These are phyloP conservation scores for Gonapodya prolifera DNA, from an alignment of 192 early-diverging fungal genomes.

Conservation along the genomic window DNA sequence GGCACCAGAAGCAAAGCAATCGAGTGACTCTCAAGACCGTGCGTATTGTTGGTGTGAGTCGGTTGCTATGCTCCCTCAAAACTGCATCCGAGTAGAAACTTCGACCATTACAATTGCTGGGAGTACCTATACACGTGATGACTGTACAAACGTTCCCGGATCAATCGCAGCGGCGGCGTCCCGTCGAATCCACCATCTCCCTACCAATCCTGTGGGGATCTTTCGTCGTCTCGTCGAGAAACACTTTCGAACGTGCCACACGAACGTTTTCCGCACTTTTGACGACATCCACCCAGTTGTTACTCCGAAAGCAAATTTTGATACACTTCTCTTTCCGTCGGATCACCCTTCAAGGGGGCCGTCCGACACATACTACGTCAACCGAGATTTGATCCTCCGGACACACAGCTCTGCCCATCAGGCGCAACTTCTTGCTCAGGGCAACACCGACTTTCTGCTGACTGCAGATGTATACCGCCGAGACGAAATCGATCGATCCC, in stretches of 20 bases:
- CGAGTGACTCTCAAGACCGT: too few relatives aligned
- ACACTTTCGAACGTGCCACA: conserved; percentile 48
- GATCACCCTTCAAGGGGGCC: conserved; percentile 72
- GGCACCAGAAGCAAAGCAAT: too few relatives aligned
- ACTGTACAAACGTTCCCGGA: background rate
- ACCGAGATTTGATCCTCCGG: conserved; percentile 60
- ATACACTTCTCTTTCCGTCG: conserved; percentile 64
- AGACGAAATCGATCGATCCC: conserved; percentile 89
- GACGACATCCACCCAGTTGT: conserved; percentile 62
- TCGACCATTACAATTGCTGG: background rate
- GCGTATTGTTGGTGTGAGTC: too few relatives aligned
- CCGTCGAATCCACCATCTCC: background rate
- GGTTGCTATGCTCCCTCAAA: too few relatives aligned
- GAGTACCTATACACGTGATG: background rate
- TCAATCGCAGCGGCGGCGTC: background rate
- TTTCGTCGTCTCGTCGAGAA: conserved; percentile 65
- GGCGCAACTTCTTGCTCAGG: conserved; percentile 54
- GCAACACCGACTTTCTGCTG: conserved; percentile 53
- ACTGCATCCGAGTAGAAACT: too few relatives aligned
- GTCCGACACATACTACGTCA: conserved; percentile 91
- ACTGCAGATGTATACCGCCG: conserved; percentile 95
- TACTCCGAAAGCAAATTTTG: conserved; percentile 77
- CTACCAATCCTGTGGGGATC: conserved; percentile 75
- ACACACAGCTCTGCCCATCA: conserved; percentile 96
- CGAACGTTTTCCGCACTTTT: conserved; percentile 27